Base-by-base conservation (phyloP, 2,329 filamentous ascomycete genomes). In the Fusarium sp. region DNA sequence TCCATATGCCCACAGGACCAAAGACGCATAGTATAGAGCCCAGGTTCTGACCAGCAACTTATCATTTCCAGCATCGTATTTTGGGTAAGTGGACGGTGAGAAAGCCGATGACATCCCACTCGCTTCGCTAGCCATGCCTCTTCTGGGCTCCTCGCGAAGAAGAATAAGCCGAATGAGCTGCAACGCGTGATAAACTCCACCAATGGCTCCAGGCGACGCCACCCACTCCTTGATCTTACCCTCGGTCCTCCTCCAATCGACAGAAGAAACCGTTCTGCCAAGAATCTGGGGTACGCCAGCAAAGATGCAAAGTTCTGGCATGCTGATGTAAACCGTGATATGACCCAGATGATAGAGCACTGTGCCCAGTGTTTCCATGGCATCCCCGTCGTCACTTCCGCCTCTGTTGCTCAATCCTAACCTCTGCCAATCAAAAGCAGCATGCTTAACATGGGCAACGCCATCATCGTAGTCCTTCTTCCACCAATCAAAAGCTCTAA, bases 221-320 rank as follows among this genome's bases (percentile, higher is more conserved):
- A 76, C 74, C 72, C 74, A 76, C 32, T 76, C 74, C 43, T 75
- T 76, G 40, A 76, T 76, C 64, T 76, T 76, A 24, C 65, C 74
- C 27, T 75, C 74, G 12, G 74, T 76, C 13, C 74, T 70, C 38
- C 73, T 74, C 74, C 74, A 75, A 22, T 76, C 74, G 5, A 76
- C 57, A 25, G 72, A 72, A 5, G 74, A 74, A n/a, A 76, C 74
- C 4, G 65, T 75, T 1, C 74, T 73, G 15, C 74, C 74, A 9
- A 76, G 71, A 8, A 76, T 76, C n/a, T 76, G 74, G 0, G 63
- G 65, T 6, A 76, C 74, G 6, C 74, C 74, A 5, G 72, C 74
- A 58, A 76, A 76, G 22, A 76, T 76, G 47, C 74, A 76, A 41
- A 76, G 74, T 51, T 76, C 74, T 8, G 74, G 74, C 74, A 76